Percentiles rank a stretch among this genome's conserved stretches.
Evolutionary conservation across 73 alveolate genomes (phyloP).

Genomic region (Effrenium voratum): DNA sequence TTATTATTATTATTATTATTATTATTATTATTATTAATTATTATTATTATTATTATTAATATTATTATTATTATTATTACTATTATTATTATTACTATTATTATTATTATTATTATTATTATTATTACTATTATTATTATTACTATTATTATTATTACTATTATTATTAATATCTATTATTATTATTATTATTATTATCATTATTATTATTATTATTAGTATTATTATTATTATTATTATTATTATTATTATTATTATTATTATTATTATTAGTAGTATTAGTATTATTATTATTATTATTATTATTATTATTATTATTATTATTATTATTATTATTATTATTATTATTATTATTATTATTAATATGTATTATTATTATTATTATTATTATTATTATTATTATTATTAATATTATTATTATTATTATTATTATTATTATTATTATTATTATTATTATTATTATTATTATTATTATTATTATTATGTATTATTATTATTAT

Average conservation of each 20-base stretch:
- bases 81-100: no score
- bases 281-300: not conserved
- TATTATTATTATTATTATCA: not conserved
- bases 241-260: not conserved
- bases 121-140: not conserved
- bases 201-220: not conserved
- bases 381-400: no score
- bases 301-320: not conserved
- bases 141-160: no score
- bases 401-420: no score
- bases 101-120: not conserved
- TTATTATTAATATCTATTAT: not conserved
- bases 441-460: no score
- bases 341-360: no score
- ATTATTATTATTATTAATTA: no score
- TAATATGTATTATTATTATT: no score
- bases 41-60: not conserved
- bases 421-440: no score
- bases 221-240: not conserved
- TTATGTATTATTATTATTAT: no score
- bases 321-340: not conserved
- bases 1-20: no score
- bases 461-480: no score
- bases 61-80: not conserved
- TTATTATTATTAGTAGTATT: not conserved